Evolutionary conservation across 768 basidiomycete genomes (phyloP).

Genomic region (Macrolepiota dolichaula): DNA sequence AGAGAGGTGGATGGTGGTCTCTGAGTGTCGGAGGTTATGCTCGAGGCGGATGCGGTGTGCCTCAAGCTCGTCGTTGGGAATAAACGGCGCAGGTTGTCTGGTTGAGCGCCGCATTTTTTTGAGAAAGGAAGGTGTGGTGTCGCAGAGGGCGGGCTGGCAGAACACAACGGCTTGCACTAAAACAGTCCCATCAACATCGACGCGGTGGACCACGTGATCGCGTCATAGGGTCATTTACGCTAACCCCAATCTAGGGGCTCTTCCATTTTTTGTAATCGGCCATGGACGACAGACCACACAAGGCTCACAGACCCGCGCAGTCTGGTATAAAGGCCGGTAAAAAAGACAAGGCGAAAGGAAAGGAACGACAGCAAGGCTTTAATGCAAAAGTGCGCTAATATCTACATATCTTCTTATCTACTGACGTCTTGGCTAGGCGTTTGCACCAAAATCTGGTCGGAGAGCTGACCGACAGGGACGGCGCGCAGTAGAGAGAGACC

Average conservation of each 20-base stretch:
- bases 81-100: constrained; percentile 31
- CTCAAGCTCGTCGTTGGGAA: constrained; percentile 73
- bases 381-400: constrained; percentile 77
- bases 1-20: constrained; percentile 69
- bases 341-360: constrained; percentile 66
- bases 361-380: constrained; percentile 71
- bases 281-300: constrained; percentile 80
- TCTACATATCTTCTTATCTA: neutral
- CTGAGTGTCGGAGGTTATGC: constrained; percentile 70
- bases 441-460: constrained; percentile 88
- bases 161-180: neutral
- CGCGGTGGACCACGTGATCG: constrained; percentile 28
- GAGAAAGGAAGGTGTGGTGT: constrained; percentile 18
- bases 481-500: constrained; percentile 89
- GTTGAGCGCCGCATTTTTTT: constrained; percentile 24
- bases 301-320: constrained; percentile 74
- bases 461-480: constrained; percentile 87
- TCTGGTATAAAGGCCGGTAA: constrained; percentile 75
- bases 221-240: constrained; percentile 8
- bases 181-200: constrained; percentile 18
- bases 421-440: constrained; percentile 53
- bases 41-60: constrained; percentile 76
- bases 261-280: constrained; percentile 8
- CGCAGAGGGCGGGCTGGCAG: constrained; percentile 17
- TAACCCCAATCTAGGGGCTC: neutral